Evolutionary conservation across 1,139 yeast species (phyloP).

Genomic region (Yamadazyma siamensis): DNA sequence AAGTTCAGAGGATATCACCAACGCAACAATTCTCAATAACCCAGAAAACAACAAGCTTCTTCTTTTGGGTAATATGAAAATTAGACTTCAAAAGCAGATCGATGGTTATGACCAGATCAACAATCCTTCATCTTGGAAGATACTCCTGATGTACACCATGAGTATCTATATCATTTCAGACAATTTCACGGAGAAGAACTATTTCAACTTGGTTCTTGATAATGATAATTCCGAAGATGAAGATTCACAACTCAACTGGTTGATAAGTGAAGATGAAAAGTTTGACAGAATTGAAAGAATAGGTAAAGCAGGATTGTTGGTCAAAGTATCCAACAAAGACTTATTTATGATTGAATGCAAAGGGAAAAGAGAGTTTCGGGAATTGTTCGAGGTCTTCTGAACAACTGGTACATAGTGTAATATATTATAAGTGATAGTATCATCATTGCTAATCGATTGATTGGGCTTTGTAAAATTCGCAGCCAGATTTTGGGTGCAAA

Average conservation of each 20-base stretch:
- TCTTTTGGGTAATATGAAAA: slow-evolving; percentile 28
- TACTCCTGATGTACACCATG: slow-evolving; percentile 38
- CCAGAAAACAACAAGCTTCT: slow-evolving; percentile 20
- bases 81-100: slow-evolving; percentile 38
- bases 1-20: slow-evolving; percentile 17
- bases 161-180: slow-evolving; percentile 28
- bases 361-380: slow-evolving; percentile 42
- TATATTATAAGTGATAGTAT: slow-evolving; percentile 3
- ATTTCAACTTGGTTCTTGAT: slow-evolving; percentile 27
- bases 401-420: too few species aligned
- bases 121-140: slow-evolving; percentile 43
- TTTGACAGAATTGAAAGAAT: slow-evolving; percentile 32
- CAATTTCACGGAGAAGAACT: slow-evolving; percentile 21
- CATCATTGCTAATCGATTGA: neutral
- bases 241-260: slow-evolving; percentile 27
- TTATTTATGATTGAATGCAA: slow-evolving; percentile 46
- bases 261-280: slow-evolving; percentile 31
- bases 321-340: slow-evolving; percentile 30
- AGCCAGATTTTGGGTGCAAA: too few species aligned
- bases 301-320: slow-evolving; percentile 45
- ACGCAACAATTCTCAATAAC: slow-evolving; percentile 21
- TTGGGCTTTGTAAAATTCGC: slow-evolving; percentile 1
- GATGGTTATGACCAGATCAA: slow-evolving; percentile 29
- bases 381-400: slow-evolving; percentile 31
- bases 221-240: slow-evolving; percentile 15